Percentiles rank a stretch among this genome's conserved stretches.
phyloP scores from a whole-genome alignment of 805 yeast genomes.

The Monosporozyma yasuniensis region DNA sequence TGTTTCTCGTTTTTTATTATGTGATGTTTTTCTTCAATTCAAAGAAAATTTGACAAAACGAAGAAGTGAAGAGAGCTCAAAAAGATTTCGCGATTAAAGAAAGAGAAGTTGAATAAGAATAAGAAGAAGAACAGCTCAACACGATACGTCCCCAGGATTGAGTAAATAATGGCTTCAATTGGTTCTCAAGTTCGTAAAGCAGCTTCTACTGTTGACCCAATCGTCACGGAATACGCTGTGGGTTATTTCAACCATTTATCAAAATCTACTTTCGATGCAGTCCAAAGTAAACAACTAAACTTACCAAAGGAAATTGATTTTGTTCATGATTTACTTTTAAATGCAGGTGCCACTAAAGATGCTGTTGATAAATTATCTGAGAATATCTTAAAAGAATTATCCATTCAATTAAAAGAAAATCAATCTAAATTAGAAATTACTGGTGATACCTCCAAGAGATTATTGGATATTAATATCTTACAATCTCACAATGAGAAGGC shows the following conservation, averaged over 20 bases:
- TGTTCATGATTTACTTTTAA: slow-evolving; percentile 51
- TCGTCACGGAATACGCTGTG: slow-evolving; percentile 79
- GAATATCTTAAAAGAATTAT: slow-evolving; percentile 40
- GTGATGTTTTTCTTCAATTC: neutral
- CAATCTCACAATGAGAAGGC: slow-evolving; percentile 53
- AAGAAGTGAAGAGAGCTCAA: neutral
- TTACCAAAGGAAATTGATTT: slow-evolving; percentile 60
- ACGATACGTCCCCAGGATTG: neutral
- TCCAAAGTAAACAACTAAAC: slow-evolving; percentile 63
- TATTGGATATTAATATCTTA: slow-evolving; percentile 68
- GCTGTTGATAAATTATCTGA: slow-evolving; percentile 44
- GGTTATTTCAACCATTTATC: slow-evolving; percentile 84
- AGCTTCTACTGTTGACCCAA: slow-evolving; percentile 75
- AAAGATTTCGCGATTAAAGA: too few relatives aligned
- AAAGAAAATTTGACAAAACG: neutral
- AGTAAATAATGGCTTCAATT: slow-evolving; percentile 30
- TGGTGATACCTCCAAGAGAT: slow-evolving; percentile 82
- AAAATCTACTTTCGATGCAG: slow-evolving; percentile 71
- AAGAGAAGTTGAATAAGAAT: too few relatives aligned
- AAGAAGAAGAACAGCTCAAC: too few relatives aligned
- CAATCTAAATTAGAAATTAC: slow-evolving; percentile 67
- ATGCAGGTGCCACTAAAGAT: slow-evolving; percentile 72
- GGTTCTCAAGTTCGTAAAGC: slow-evolving; percentile 70
- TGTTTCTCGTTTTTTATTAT: neutral
- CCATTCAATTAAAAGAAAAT: slow-evolving; percentile 50